Evolutionary conservation across 2,329 filamentous ascomycete species (phyloP), one percentile per base, ranked within the genome.

Genomic region (Pseudomassariella vexata): DNA sequence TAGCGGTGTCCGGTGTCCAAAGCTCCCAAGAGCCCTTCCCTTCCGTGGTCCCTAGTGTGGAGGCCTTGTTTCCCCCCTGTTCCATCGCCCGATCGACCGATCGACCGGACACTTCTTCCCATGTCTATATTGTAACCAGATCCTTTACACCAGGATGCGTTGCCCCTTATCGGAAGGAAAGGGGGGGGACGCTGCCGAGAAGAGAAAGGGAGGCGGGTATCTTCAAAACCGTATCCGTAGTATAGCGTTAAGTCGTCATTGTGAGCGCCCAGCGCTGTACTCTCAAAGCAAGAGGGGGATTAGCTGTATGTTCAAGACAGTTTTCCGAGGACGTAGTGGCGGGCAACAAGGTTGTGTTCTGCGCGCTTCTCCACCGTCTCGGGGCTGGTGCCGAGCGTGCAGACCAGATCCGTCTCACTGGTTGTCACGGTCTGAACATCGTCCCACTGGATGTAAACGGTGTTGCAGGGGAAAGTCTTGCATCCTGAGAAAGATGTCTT

Each of bases 371-470:
- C 15, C 12, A 37, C 39, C 5, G 40, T 25, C 14, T 36, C 33
- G 24, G 35, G 36, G 28, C 59, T 57, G 27, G 44, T 41, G 30
- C 69, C 68, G 7, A 73, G 65, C 17, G 68, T 72, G 51, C 63
- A 67, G 50, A 75, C 55, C 44, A 77, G 56, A 40, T 73, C 60
- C 11, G 44, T 50, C 52, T 69, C 65, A 6, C 43, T 25, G 19
- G 70, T 75, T 23, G 57, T 50, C 56, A 73, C 69, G 49, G 73
- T 78, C 56, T 73, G 67, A 42, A 75, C 45, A 38, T 78, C 73
- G 35, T 77, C 65, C 8, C 61, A 48, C 11, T 59, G 50, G 54
- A 67, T 73, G 64, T 78, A 78, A 38, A 56, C 63, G 40, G 68
- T 73, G 49, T 58, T 39, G 57, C 72, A 77, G 28, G 70, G 70